These are phyloP conservation scores for Botrytis aclada DNA, from an alignment of 2,329 filamentous ascomycete genomes.

Conservation along the genomic window DNA sequence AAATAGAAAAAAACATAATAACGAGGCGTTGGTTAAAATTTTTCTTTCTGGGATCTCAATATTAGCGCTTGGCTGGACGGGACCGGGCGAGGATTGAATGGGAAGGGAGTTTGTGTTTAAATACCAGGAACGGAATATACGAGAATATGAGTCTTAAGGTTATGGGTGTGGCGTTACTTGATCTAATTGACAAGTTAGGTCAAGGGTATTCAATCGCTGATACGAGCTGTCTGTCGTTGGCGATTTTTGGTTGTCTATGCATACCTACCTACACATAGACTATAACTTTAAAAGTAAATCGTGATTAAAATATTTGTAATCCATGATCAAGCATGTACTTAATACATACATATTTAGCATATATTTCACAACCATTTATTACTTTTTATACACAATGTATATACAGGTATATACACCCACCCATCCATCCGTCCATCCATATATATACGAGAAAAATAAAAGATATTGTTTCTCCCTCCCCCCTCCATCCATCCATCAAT, in stretches of 20 bases:
- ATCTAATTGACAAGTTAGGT: not conserved
- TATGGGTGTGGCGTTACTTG: not conserved
- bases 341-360: not conserved
- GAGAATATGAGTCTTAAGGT: not conserved
- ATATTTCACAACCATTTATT: not conserved
- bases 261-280: not conserved
- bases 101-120: not conserved
- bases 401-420: not conserved
- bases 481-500: too few species aligned
- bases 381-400: not conserved
- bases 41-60: slow-evolving; percentile 16
- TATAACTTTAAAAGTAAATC: not conserved
- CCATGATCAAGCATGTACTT: not conserved
- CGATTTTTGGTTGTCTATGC: not conserved
- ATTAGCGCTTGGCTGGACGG: slow-evolving; percentile 10
- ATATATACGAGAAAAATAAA: not conserved
- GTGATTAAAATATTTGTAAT: not conserved
- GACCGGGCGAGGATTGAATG: not conserved
- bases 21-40: slow-evolving; percentile 10
- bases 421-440: not conserved
- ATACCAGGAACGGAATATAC: not conserved
- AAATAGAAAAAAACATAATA: not conserved
- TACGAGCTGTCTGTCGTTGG: not conserved
- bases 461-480: not conserved
- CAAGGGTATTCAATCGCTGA: not conserved